phyloP scores from a whole-genome alignment of 345 rosid genomes.

The Bruguiera parviflora region DNA sequence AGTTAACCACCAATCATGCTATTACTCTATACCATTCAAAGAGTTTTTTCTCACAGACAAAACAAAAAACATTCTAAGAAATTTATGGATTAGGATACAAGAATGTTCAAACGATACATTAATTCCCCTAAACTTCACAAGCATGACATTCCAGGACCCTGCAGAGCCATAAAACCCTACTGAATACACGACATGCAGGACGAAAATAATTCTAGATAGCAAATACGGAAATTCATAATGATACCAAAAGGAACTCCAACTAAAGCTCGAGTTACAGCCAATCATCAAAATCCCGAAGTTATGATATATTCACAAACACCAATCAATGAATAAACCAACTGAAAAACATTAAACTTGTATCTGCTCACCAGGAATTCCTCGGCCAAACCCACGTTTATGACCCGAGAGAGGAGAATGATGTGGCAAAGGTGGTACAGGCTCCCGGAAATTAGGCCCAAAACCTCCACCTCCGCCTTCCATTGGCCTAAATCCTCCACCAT shows the following conservation, averaged over 20 bases:
- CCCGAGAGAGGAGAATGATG: constrained; percentile 44
- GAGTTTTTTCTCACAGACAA: too few relatives aligned
- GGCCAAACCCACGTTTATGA: constrained; percentile 62
- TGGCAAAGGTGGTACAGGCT: constrained; percentile 20
- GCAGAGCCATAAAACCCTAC: too few relatives aligned
- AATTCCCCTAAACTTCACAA: too few relatives aligned
- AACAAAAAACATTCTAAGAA: too few relatives aligned
- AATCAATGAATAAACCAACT: neutral
- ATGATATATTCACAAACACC: neutral
- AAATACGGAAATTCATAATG: too few relatives aligned
- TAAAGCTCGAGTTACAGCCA: neutral
- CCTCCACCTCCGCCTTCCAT: constrained; percentile 25
- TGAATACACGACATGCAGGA: too few relatives aligned
- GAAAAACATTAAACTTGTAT: neutral
- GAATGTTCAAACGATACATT: too few relatives aligned
- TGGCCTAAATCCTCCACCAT: constrained; percentile 34
- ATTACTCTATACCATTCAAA: too few relatives aligned
- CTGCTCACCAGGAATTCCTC: constrained; percentile 42
- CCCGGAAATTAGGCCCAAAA: constrained; percentile 30
- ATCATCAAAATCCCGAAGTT: neutral
- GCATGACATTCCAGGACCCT: too few relatives aligned
- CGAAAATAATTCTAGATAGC: too few relatives aligned
- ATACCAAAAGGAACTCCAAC: neutral
- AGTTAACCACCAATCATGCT: too few relatives aligned
- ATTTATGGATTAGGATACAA: too few relatives aligned